phyloP scores from a whole-genome alignment of 2,329 filamentous ascomycete species.

The Alternaria hordeiaustralica region DNA sequence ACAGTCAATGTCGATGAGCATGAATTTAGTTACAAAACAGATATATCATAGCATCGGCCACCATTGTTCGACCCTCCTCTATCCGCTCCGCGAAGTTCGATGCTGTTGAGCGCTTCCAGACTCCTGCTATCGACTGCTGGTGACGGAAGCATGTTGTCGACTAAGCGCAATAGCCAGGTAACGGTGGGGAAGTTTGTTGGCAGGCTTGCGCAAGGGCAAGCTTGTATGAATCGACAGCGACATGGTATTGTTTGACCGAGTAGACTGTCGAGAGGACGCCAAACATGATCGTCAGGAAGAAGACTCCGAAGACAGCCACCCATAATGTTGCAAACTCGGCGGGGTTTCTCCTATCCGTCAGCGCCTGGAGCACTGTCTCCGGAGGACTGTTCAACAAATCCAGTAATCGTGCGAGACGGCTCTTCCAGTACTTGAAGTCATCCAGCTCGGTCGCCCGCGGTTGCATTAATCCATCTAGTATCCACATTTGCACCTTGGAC shows the following conservation, averaged over 20 bases:
- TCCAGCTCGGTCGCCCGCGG: not conserved
- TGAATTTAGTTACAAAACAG: too few relatives aligned
- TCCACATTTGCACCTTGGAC: not conserved
- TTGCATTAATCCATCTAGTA: too few relatives aligned
- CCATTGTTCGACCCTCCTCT: too few relatives aligned
- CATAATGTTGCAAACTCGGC: not conserved
- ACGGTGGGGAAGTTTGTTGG: too few relatives aligned
- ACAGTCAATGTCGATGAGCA: not conserved
- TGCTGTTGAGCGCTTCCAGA: too few relatives aligned
- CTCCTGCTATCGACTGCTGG: too few relatives aligned
- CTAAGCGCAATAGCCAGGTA: too few relatives aligned
- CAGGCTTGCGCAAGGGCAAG: not conserved
- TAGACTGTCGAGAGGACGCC: not conserved
- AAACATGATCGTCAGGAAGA: not conserved
- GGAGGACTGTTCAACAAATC: not conserved
- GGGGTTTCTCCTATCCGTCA: not conserved
- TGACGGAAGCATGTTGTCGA: too few relatives aligned
- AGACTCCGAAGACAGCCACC: not conserved
- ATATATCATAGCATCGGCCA: too few relatives aligned
- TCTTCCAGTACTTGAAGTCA: not conserved
- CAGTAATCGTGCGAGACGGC: not conserved
- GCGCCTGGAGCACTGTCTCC: not conserved
- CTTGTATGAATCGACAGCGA: not conserved
- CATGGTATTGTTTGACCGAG: not conserved
- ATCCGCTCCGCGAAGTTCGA: too few relatives aligned